Base-by-base conservation (phyloP, 306 rosid species). In the Fagus crenata region DNA sequence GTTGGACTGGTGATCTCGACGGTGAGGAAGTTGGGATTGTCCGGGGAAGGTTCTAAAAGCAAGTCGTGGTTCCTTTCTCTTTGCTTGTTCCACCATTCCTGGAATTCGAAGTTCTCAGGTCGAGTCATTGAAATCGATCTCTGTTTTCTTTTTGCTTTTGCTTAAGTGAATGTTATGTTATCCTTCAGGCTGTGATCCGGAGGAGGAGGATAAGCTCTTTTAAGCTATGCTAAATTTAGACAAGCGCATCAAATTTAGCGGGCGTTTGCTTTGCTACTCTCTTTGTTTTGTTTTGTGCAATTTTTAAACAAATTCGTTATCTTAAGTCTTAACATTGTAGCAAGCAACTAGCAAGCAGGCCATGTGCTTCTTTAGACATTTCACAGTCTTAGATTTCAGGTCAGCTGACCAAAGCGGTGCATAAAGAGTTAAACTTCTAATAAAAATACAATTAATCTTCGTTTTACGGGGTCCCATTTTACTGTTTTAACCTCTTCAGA, bases 61-160 rank as follows among this genome's bases (percentile, higher is more conserved):
- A 36, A 76, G 61, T 82, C 90, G 43, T 79, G 74, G 71, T 74
- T 70, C 49, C 35, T 85, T 4, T 89, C 90, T 68, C 97, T 83
- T 64, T 95, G 97, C 79, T 90, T 85, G 88, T 95, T 95, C 98
- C 98, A 95, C 98, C 98, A 95, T 92, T 95, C 96, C 77, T 92
- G 98, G 81, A 95, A 95, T 88, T 95, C 98, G 35, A 84, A 81
- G 84, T 95, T 95, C 1, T 87, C 92, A 36, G 92, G 63, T 61
- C 93, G 93, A 86, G 98, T 87, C 97, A 92, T 92, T 32, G 36
- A 8, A 2, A 59, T 31, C 12, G 11, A 59, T 59, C 67, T 54
- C 7, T 60, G 0, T 1, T 60, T 7, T 55, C 64, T 32, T 14
- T 7, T 72, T 72, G n/a, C 2, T 53, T 55, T 15, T 22, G 4